Conservation (phyloP, 1,284 basidiomycete species). For the Apiotrichum sp. region DNA sequence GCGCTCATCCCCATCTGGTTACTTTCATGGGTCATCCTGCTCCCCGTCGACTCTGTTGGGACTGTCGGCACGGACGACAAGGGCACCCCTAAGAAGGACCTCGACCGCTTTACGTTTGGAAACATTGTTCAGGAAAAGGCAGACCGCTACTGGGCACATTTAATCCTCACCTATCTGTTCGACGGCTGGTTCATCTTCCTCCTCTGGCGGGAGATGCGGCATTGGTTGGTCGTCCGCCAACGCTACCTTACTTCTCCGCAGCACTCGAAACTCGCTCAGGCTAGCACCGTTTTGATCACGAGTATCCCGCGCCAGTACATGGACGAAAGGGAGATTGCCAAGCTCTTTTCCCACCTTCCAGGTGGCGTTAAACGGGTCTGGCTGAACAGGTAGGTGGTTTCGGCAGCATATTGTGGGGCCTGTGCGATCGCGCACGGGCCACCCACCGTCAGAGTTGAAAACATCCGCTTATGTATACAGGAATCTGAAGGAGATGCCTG, state of each 20-base stretch:
- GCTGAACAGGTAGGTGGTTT: slow-evolving; percentile 51
- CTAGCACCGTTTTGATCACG: slow-evolving; percentile 70
- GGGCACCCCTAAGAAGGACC: slow-evolving; percentile 38
- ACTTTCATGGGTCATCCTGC: slow-evolving; percentile 56
- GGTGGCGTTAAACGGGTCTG: slow-evolving; percentile 72
- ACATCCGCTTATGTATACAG: slow-evolving; percentile 12
- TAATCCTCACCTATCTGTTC: slow-evolving; percentile 48
- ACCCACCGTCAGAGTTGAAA: no score
- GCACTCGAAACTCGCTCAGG: slow-evolving; percentile 62
- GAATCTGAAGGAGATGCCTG: slow-evolving; percentile 58
- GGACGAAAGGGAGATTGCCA: slow-evolving; percentile 57
- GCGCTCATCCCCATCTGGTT: slow-evolving; percentile 63
- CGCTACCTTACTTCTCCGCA: slow-evolving; percentile 60
- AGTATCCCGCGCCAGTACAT: slow-evolving; percentile 61
- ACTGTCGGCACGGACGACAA: neutral
- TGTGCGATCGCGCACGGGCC: no score
- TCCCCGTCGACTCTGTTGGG: slow-evolving; percentile 55
- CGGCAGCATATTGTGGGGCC: no score
- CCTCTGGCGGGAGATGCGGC: slow-evolving; percentile 59
- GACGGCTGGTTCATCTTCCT: slow-evolving; percentile 62
- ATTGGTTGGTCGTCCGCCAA: slow-evolving; percentile 64
- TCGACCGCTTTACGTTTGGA: slow-evolving; percentile 54
- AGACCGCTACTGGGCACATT: slow-evolving; percentile 48
- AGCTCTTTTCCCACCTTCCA: slow-evolving; percentile 63
- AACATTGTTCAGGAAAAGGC: slow-evolving; percentile 40